These are phyloP conservation scores for Sporothrix inflata DNA, from an alignment of 2,329 filamentous ascomycete species.

Conservation along the genomic window DNA sequence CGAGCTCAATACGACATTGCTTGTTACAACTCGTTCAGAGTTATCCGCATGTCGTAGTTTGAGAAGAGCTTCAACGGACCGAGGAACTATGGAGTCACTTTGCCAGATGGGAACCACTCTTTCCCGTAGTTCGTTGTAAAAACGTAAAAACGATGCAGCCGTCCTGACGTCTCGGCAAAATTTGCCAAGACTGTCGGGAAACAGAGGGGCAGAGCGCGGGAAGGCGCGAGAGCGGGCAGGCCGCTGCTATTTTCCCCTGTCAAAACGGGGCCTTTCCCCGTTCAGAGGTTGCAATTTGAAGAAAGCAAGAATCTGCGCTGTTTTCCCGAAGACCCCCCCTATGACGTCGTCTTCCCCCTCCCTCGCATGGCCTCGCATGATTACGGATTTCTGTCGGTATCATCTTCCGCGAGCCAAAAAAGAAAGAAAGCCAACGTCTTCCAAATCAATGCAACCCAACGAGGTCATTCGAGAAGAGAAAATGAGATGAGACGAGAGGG, in stretches of 20 bases:
- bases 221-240: not conserved
- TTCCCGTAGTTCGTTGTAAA: not conserved
- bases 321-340: no score
- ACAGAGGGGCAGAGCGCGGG: not conserved
- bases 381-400: not conserved
- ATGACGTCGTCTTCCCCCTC: constrained; percentile 9
- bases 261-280: no score
- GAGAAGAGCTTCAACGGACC: not conserved
- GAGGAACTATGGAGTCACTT: not conserved
- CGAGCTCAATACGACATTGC: not conserved
- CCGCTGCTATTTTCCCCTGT: not conserved
- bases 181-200: not conserved
- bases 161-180: no score
- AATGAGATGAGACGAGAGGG: not conserved
- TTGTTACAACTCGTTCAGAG: not conserved
- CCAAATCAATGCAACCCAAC: constrained; percentile 6
- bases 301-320: constrained; percentile 14
- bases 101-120: not conserved
- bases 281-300: not conserved
- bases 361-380: not conserved
- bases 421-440: no score
- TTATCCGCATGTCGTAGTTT: not conserved
- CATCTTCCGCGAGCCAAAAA: not conserved
- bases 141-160: not conserved
- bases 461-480: not conserved